These are phyloP conservation scores for Aspergillus steynii DNA, from an alignment of 495 filamentous ascomycete species.

Conservation along the genomic window DNA sequence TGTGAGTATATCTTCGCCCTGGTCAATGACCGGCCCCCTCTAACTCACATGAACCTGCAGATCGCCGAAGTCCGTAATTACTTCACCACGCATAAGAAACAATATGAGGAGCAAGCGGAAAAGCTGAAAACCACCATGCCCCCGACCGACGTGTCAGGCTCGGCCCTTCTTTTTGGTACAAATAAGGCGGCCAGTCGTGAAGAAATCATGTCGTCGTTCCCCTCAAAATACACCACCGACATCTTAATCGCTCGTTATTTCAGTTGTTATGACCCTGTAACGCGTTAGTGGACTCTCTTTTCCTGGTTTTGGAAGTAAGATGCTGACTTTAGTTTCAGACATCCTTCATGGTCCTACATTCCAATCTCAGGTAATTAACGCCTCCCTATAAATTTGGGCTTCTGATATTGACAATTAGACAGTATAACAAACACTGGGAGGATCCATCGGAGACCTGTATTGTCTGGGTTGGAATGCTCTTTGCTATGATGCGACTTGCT, in stretches of 20 bases:
- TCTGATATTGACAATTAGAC: conserved; percentile 6
- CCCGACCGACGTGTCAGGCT: conserved; percentile 56
- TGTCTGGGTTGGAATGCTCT: conserved; percentile 89
- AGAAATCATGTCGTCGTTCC: conserved; percentile 78
- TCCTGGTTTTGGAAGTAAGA: conserved; percentile 7
- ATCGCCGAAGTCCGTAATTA: conserved; percentile 93
- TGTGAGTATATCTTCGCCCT: conserved; percentile 42
- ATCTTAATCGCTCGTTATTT: conserved; percentile 75
- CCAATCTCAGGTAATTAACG: conserved; percentile 55
- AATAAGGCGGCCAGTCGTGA: conserved; percentile 63
- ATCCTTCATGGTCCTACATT: conserved; percentile 88
- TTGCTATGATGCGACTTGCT: conserved; percentile 83
- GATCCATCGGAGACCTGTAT: conserved; percentile 76
- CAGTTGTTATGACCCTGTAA: conserved; percentile 69
- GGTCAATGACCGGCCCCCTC: conserved; percentile 11
- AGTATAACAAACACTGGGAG: conserved; percentile 88
- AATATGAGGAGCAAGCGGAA: conserved; percentile 61
- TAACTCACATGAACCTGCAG: conserved; percentile 39
- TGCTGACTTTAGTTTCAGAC: conserved; percentile 54
- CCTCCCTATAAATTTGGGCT: not conserved
- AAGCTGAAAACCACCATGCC: conserved; percentile 66
- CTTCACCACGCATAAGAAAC: conserved; percentile 70
- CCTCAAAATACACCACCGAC: conserved; percentile 76
- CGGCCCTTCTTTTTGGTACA: conserved; percentile 74
- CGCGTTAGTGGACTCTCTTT: conserved; percentile 51